Conservation (phyloP, 148 eudicot genomes). For the Pouteria glomerata region DNA sequence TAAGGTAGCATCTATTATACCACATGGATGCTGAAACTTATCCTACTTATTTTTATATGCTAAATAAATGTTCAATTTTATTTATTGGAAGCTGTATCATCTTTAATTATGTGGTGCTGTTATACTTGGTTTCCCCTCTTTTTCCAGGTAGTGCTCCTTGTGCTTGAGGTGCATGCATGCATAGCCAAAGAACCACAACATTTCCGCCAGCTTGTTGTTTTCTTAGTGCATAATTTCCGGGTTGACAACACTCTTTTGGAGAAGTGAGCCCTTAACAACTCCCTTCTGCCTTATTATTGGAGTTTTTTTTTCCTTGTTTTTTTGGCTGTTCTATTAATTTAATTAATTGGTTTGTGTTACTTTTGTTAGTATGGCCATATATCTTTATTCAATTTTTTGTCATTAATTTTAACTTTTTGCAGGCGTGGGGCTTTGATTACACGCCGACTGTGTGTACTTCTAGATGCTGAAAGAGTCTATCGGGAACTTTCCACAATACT, state of each 20-base stretch:
- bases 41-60: too few species aligned
- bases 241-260: conserved; percentile 74
- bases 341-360: not conserved
- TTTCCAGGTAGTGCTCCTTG: conserved; percentile 83
- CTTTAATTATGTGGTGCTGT: too few species aligned
- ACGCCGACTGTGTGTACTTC: conserved; percentile 79
- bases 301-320: not conserved
- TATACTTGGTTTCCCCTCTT: too few species aligned
- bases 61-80: too few species aligned
- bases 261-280: conserved; percentile 46
- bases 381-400: conserved; percentile 2
- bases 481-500: conserved; percentile 79
- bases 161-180: conserved; percentile 96
- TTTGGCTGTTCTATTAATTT: not conserved
- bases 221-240: conserved; percentile 64
- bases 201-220: conserved; percentile 78
- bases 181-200: conserved; percentile 77
- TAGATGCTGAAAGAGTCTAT: conserved; percentile 90
- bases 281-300: not conserved
- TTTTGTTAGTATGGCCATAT: not conserved
- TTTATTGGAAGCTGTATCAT: too few species aligned
- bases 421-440: conserved; percentile 97
- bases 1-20: too few species aligned
- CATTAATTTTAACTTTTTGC: too few species aligned
- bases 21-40: too few species aligned